These are phyloP conservation scores for Zygosaccharomyces sapae DNA, from an alignment of 1,139 yeast genomes.

Conservation along the genomic window DNA sequence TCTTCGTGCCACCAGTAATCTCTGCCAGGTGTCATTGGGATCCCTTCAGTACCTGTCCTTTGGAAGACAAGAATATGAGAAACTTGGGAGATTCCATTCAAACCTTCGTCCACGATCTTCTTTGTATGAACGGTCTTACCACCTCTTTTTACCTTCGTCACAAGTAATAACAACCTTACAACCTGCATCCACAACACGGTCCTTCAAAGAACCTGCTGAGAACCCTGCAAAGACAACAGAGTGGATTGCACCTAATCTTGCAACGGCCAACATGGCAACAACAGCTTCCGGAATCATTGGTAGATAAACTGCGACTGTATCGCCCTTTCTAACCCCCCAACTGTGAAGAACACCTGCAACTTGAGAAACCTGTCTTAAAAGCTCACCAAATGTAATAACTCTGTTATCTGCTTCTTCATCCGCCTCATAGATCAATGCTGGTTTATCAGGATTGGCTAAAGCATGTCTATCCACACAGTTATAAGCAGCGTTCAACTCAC, in stretches of 20 bases:
- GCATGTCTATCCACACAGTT: slow-evolving; percentile 84
- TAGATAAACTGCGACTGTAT: slow-evolving; percentile 78
- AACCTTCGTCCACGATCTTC: slow-evolving; percentile 77
- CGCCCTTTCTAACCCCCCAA: slow-evolving; percentile 71
- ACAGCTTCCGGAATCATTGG: slow-evolving; percentile 87
- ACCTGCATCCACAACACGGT: slow-evolving; percentile 71
- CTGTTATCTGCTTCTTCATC: slow-evolving; percentile 68
- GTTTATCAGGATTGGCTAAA: slow-evolving; percentile 59
- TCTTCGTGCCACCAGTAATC: slow-evolving; percentile 85
- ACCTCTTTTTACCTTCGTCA: slow-evolving; percentile 76
- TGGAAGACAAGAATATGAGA: slow-evolving; percentile 64
- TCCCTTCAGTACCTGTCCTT: slow-evolving; percentile 65
- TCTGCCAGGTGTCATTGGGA: slow-evolving; percentile 58
- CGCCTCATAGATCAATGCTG: slow-evolving; percentile 77
- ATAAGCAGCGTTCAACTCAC: slow-evolving; percentile 71
- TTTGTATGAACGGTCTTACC: slow-evolving; percentile 80
- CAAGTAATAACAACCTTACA: slow-evolving; percentile 71
- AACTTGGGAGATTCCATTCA: slow-evolving; percentile 65
- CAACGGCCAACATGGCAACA: slow-evolving; percentile 67
- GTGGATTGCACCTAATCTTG: slow-evolving; percentile 76
- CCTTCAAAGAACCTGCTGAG: slow-evolving; percentile 70
- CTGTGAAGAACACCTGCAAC: slow-evolving; percentile 63
- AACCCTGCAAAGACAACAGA: slow-evolving; percentile 85
- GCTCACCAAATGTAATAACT: slow-evolving; percentile 64
- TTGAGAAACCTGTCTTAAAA: slow-evolving; percentile 63